Conservation (phyloP, 116 monocot species). For the Thalassia testudinum region DNA sequence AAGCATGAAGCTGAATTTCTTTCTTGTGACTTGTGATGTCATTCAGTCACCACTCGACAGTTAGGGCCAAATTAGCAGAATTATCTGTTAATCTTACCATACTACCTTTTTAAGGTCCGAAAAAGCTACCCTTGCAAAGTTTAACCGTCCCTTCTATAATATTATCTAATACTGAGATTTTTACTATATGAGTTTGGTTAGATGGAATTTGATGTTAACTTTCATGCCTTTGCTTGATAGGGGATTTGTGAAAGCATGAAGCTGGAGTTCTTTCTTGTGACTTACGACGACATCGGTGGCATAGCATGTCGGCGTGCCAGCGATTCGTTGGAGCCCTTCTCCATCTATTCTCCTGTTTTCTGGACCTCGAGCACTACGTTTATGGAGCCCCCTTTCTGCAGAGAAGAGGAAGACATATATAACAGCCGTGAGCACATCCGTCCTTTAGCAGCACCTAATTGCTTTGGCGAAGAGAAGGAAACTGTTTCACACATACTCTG, state of each 20-base stretch:
- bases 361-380: constrained; percentile 58
- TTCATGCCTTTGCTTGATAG: constrained; percentile 18
- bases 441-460: constrained; percentile 1
- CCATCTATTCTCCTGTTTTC: constrained; percentile 47
- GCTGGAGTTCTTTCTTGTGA: constrained; percentile 58
- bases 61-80: too few relatives aligned
- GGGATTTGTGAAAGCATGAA: constrained; percentile 54
- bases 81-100: too few relatives aligned
- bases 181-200: too few relatives aligned
- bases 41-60: too few relatives aligned
- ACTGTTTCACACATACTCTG: constrained; percentile 41
- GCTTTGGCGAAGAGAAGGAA: constrained; percentile 2
- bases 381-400: constrained; percentile 48
- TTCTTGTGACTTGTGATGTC: too few relatives aligned
- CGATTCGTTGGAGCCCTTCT: constrained; percentile 17
- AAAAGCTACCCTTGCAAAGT: too few relatives aligned
- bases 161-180: too few relatives aligned
- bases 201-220: too few relatives aligned
- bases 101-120: too few relatives aligned
- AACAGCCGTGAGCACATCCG: constrained; percentile 27
- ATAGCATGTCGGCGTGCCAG: constrained; percentile 54
- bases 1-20: too few relatives aligned
- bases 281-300: constrained; percentile 63
- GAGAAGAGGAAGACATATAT: constrained; percentile 43
- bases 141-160: too few relatives aligned